These are phyloP conservation scores for Cladosporium sp. DNA, from an alignment of 2,329 filamentous ascomycete species.

Conservation along the genomic window DNA sequence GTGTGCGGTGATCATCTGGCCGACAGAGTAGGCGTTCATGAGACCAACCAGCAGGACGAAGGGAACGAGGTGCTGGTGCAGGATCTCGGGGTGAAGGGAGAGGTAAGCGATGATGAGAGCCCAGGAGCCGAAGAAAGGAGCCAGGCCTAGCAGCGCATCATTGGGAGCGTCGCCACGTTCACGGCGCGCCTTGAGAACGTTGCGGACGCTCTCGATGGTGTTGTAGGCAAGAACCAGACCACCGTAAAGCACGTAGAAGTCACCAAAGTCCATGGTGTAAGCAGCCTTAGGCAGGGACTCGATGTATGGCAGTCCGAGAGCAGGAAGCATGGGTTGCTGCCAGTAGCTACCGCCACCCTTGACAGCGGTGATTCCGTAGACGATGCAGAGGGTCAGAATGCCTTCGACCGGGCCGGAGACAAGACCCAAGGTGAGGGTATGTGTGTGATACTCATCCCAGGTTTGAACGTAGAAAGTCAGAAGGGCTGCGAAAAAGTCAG, in stretches of 20 bases:
- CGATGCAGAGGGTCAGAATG: conserved; percentile 75
- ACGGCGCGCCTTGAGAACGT: conserved; percentile 80
- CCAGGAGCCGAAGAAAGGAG: conserved; percentile 81
- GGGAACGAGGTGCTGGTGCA: conserved; percentile 79
- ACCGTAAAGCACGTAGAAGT: conserved; percentile 92
- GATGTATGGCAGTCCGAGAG: conserved; percentile 65
- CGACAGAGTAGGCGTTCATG: conserved; percentile 86
- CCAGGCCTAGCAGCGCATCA: conserved; percentile 75
- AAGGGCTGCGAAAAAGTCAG: conserved; percentile 47
- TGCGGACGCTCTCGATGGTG: conserved; percentile 73
- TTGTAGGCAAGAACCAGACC: conserved; percentile 79
- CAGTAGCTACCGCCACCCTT: conserved; percentile 90
- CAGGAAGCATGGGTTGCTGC: conserved; percentile 76
- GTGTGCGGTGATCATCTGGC: conserved; percentile 93
- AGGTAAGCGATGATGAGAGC: conserved; percentile 74
- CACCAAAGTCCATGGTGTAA: conserved; percentile 81
- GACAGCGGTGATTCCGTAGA: conserved; percentile 81
- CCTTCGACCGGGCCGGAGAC: conserved; percentile 95
- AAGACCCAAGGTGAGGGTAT: conserved; percentile 87
- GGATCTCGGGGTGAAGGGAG: conserved; percentile 78
- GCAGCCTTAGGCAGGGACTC: conserved; percentile 66
- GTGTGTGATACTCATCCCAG: conserved; percentile 99
- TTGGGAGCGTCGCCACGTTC: conserved; percentile 70
- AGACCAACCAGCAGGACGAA: conserved; percentile 87
- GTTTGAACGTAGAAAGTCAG: conserved; percentile 99